Evolutionary conservation across 257 asterid genomes (phyloP), one percentile per base, ranked within the genome.

Genomic region (Rauvolfia tetraphylla): DNA sequence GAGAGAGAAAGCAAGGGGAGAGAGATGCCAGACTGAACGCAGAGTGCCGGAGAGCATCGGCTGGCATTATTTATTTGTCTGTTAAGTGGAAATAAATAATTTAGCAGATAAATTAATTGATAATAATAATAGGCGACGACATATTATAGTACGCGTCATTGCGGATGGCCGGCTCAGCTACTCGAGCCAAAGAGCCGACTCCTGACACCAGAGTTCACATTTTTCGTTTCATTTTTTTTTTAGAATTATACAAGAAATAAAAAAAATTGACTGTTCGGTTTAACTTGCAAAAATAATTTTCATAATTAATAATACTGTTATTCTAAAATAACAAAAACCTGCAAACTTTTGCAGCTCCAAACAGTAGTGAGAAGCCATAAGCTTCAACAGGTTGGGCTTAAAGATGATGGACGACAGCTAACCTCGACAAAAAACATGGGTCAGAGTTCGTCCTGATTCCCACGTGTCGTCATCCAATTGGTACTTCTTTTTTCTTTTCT

Each of bases 321-420:
- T n/a, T n/a, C n/a, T n/a, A n/a, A n/a, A n/a, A n/a, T n/a, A n/a
- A n/a, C n/a, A n/a, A n/a, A n/a, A n/a, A n/a, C n/a, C n/a, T 66
- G 49, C 46, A 71, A 53, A 63, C 44, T 18, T 31, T 34, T 10
- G 36, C 8, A 76, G 73, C 53, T 72, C 34, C 13, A 34, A 22
- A 53, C 8, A 20, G 27, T 0, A 22, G 59, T 27, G 23, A 53
- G 46, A 65, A 65, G 70, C 46, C 70, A 20, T 33, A 14, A 15
- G 20, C n/a, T 62, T 33, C 2, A 9, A 23, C 14, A 63, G 42
- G n/a, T 63, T 65, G 46, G 27, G 70, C 70, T 65, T 20, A 65
- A 38, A 17, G 23, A 34, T 33, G 44, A 65, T 34, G 78, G 78
- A 72, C 31, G 69, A 73, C 81, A 78, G 81, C 78, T 66, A 78